Evolutionary conservation across 1,139 yeast species (phyloP), one percentile per base, ranked within the genome.

Genomic region (Lodderomyces theae): DNA sequence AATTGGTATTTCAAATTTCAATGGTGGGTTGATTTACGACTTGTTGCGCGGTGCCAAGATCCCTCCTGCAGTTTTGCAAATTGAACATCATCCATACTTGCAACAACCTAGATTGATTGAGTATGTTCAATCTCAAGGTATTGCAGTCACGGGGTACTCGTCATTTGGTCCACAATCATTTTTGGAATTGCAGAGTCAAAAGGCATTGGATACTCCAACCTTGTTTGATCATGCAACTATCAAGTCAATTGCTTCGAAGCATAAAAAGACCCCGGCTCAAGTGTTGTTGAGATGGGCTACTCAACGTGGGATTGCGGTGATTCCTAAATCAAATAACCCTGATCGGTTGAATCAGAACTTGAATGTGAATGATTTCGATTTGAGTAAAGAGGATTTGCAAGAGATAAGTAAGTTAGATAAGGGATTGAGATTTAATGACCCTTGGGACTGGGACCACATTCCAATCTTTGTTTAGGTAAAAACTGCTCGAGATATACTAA

Each of bases 81-180:
- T 89, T 58, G 97, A 89, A 70, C 92, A 86, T 66, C 96, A 88
- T 63, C 96, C 96, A 51, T 88, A 86, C 72, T 74, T 88, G 62
- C 86, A 85, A 51, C 96, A 88, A 67, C 77, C 77, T 45, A 72
- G 71, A 51, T 72, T 87, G 59, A 63, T 87, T 47, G 74, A 82
- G 52, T 86, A 66, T 56, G 86, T 77, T 48, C 78, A 85, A 60
- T 54, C 65, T 34, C 64, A 77, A 51, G 81, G 77, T 37, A 78
- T 88, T 56, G 83, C 80, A 44, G 73, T 88, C 56, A 86, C 88
- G 41, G 96, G 84, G 21, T 88, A 88, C 72, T 86, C 95, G 7
- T 84, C 95, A 10, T 84, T 87, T 57, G 92, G 92, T 35, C 89
- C 90, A 19, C 84, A 79, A 59, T 80, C 87, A 4, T 53, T 83